Percentiles rank a stretch among this genome's conserved stretches.
These are phyloP conservation scores for Saturnispora dispora DNA, from an alignment of 805 yeast genomes.

Conservation along the genomic window DNA sequence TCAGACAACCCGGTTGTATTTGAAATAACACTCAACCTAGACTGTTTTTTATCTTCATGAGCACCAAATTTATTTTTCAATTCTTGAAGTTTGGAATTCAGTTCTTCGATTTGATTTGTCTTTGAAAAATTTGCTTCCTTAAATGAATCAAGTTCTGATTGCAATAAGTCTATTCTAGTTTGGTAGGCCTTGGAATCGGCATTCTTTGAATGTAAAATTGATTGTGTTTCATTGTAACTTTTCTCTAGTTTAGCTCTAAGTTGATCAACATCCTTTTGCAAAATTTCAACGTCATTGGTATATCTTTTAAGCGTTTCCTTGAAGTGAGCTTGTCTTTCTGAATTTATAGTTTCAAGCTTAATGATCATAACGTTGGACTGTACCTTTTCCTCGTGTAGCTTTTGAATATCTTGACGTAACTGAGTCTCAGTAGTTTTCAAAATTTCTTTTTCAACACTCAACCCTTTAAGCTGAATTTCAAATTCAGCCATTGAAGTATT, in stretches of 20 bases:
- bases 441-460: conserved; percentile 46
- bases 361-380: conserved; percentile 48
- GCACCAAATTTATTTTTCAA: conserved; percentile 27
- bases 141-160: conserved; percentile 34
- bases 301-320: conserved; percentile 42
- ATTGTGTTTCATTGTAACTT: conserved; percentile 42
- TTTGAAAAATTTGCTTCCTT: conserved; percentile 37
- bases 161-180: conserved; percentile 50
- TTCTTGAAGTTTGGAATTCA: conserved; percentile 30
- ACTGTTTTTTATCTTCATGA: conserved; percentile 22
- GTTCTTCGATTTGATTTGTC: conserved; percentile 30
- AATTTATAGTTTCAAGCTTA: conserved; percentile 51
- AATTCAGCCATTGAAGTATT: conserved; percentile 37
- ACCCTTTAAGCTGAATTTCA: conserved; percentile 37
- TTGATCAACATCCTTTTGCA: conserved; percentile 37
- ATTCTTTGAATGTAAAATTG: conserved; percentile 45
- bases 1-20: conserved; percentile 16
- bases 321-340: conserved; percentile 49
- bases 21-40: conserved; percentile 22
- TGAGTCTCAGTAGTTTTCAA: conserved; percentile 42
- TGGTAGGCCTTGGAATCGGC: conserved; percentile 46
- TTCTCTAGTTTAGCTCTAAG: conserved; percentile 40
- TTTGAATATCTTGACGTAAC: conserved; percentile 42
- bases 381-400: conserved; percentile 48
- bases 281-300: conserved; percentile 37